A percentile compares a stretch with the other conserved stretches of the same genome.
Evolutionary conservation across 139 green algal genomes (phyloP).

Genomic region (Auxenochlorella pyrenoidosa): DNA sequence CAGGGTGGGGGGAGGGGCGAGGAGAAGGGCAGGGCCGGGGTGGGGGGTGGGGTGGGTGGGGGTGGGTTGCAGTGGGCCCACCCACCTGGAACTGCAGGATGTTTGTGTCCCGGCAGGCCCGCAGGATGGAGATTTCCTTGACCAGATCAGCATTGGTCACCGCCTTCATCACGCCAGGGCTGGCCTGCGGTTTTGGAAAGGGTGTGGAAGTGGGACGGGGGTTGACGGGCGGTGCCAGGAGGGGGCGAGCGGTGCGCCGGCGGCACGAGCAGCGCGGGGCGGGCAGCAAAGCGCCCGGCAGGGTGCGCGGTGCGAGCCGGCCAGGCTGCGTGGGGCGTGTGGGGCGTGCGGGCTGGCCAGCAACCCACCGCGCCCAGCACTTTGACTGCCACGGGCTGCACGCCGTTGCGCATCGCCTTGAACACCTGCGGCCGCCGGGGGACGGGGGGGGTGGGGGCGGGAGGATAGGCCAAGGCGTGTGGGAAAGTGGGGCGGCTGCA

Average conservation of each 20-base stretch:
- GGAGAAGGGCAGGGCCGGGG: background rate
- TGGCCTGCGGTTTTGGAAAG: background rate
- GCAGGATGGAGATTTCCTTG: conserved; percentile 54
- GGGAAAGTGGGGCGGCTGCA: too few relatives aligned
- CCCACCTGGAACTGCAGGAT: conserved; percentile 53
- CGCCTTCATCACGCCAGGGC: conserved; percentile 1
- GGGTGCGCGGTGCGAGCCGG: too few relatives aligned
- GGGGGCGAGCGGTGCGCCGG: too few relatives aligned
- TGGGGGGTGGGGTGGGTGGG: too few relatives aligned
- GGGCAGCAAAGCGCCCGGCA: too few relatives aligned
- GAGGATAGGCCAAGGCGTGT: too few relatives aligned
- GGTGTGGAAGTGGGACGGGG: too few relatives aligned
- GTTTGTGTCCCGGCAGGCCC: conserved; percentile 56
- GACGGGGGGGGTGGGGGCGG: background rate
- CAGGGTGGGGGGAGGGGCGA: background rate
- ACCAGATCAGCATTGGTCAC: conserved; percentile 2
- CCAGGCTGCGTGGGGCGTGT: too few relatives aligned
- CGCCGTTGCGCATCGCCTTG: conserved; percentile 51
- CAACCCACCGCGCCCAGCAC: conserved; percentile 32
- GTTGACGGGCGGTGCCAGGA: background rate
- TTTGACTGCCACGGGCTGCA: conserved; percentile 52
- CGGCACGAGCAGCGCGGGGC: too few relatives aligned
- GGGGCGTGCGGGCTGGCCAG: too few relatives aligned
- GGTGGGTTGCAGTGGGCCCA: too few relatives aligned
- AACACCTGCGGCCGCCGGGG: conserved; percentile 41